Evolutionary conservation across 2,329 filamentous ascomycete genomes (phyloP).

Genomic region (Juglanconis sp.): DNA sequence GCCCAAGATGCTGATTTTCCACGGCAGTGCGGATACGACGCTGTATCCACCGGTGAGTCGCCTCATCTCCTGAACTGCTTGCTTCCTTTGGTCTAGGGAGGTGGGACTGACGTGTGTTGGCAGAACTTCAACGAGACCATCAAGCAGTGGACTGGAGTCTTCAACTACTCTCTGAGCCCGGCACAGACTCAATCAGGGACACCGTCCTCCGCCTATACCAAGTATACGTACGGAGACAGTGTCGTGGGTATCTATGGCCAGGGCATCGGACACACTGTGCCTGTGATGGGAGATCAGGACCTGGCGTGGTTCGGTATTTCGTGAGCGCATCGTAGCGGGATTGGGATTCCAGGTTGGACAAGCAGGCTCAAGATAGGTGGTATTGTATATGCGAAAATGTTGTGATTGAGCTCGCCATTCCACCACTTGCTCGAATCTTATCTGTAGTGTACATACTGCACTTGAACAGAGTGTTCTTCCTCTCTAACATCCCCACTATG

Average conservation of each 20-base stretch:
- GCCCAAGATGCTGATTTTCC: slow-evolving; percentile 40
- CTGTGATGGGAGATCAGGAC: slow-evolving; percentile 30
- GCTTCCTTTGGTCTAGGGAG: neutral
- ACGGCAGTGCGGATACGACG: slow-evolving; percentile 39
- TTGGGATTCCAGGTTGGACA: too few relatives aligned
- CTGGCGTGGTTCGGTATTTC: slow-evolving; percentile 34
- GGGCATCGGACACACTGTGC: slow-evolving; percentile 33
- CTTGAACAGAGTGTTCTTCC: too few relatives aligned
- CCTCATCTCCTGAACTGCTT: slow-evolving; percentile 25
- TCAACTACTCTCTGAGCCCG: slow-evolving; percentile 30
- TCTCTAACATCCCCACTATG: too few relatives aligned
- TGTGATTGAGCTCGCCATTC: neutral
- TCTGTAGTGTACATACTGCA: too few relatives aligned
- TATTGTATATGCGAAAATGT: too few relatives aligned
- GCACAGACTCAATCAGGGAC: slow-evolving; percentile 29
- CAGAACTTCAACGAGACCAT: slow-evolving; percentile 39
- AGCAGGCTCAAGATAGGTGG: too few relatives aligned
- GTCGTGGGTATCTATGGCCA: slow-evolving; percentile 32
- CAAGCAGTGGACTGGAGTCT: slow-evolving; percentile 46
- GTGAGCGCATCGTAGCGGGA: neutral
- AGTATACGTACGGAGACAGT: slow-evolving; percentile 34
- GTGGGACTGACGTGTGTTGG: slow-evolving; percentile 9
- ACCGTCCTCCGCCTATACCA: slow-evolving; percentile 34
- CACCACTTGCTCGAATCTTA: too few relatives aligned
- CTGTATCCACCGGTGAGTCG: slow-evolving; percentile 28